phyloP scores from a whole-genome alignment of 2,329 filamentous ascomycete species.

The Colletotrichum phormii region DNA sequence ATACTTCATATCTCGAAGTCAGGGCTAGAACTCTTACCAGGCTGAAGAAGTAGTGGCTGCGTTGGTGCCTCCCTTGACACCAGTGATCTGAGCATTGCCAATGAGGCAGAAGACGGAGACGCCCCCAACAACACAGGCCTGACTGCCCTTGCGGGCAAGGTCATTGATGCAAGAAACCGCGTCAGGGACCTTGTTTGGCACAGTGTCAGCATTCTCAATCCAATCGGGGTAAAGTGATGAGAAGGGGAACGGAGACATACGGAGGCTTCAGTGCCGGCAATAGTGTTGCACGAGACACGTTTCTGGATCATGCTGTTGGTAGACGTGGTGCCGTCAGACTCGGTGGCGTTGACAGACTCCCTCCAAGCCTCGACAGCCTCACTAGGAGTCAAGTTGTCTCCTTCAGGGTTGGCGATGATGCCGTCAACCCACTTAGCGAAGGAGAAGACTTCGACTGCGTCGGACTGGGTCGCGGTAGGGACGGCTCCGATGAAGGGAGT shows the following conservation, averaged over 20 bases:
- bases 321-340: neutral
- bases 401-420: conserved; percentile 34
- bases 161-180: conserved; percentile 33
- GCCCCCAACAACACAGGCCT: neutral
- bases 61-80: neutral
- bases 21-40: conserved; percentile 7
- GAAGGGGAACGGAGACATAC: neutral
- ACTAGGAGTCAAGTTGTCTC: conserved; percentile 24
- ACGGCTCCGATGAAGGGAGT: neutral
- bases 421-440: conserved; percentile 31
- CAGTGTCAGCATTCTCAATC: neutral
- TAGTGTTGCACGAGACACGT: conserved; percentile 16
- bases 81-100: conserved; percentile 9
- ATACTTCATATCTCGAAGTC: no score
- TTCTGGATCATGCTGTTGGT: conserved; percentile 5
- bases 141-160: conserved; percentile 5
- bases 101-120: conserved; percentile 11
- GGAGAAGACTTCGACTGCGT: conserved; percentile 16
- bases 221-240: no score
- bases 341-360: neutral
- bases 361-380: conserved; percentile 24
- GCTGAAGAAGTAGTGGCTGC: conserved; percentile 1
- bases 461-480: neutral
- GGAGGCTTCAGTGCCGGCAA: conserved; percentile 5
- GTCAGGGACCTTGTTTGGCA: conserved; percentile 8